phyloP scores from a whole-genome alignment of 2,329 filamentous ascomycete genomes.

The Clarireedia paspali region DNA sequence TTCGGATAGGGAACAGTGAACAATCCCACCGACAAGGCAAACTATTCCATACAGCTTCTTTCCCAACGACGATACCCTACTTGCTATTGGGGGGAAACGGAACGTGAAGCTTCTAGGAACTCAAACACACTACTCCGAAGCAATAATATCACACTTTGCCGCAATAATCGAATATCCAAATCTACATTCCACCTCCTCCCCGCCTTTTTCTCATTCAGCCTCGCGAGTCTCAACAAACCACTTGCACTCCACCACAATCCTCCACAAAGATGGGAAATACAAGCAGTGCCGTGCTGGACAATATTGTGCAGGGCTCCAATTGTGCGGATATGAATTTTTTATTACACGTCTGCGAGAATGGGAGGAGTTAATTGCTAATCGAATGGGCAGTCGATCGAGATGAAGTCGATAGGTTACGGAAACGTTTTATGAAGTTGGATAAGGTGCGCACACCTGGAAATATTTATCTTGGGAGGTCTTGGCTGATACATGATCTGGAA shows the following conservation, averaged over 20 bases:
- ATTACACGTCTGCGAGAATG: not conserved
- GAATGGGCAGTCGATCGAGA: conserved; percentile 74
- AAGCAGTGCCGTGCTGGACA: conserved; percentile 74
- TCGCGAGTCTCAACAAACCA: not conserved
- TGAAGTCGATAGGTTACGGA: conserved; percentile 89
- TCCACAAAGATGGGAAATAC: conserved; percentile 54
- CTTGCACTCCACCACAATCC: conserved; percentile 9
- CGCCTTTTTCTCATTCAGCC: not conserved
- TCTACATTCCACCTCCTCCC: not conserved
- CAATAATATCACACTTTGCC: not conserved
- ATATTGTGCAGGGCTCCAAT: conserved; percentile 93
- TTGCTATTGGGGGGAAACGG: not conserved
- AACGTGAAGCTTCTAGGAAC: not conserved
- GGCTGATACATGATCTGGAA: conserved; percentile 5
- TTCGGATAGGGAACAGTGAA: not conserved
- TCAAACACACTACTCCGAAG: not conserved
- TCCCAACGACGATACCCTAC: not conserved
- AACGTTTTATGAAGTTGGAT: conserved; percentile 98
- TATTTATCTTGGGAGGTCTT: not conserved
- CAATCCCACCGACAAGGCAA: not conserved
- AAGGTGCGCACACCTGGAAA: conserved; percentile 53
- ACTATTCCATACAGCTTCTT: not conserved
- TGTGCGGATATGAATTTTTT: conserved; percentile 48
- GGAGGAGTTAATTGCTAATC: conserved; percentile 1
- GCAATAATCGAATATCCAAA: not conserved